phyloP scores from a whole-genome alignment of 805 yeast species.

The Zygosaccharomyces lentus region DNA sequence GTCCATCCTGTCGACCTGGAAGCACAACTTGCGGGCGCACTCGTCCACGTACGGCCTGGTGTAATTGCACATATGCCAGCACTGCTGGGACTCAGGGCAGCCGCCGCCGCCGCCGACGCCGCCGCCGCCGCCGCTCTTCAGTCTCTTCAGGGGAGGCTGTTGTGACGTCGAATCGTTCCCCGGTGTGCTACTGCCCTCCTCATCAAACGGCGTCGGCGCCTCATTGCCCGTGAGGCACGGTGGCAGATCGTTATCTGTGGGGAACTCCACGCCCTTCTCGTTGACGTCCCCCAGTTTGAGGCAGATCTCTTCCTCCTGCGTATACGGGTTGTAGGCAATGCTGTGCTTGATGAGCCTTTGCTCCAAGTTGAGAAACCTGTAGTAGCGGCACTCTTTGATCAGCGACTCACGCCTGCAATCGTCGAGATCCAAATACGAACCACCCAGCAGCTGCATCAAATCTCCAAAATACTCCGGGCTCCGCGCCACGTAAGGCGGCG shows the following conservation, averaged over 20 bases:
- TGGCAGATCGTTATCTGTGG: neutral
- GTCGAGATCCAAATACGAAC: constrained; percentile 47
- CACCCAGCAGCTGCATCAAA: constrained; percentile 52
- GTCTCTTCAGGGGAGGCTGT: constrained; percentile 18
- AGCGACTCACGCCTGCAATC: constrained; percentile 55
- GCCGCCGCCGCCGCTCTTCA: constrained; percentile 11
- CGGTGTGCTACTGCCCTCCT: constrained; percentile 6
- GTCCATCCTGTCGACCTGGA: constrained; percentile 40
- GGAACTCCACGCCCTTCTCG: constrained; percentile 33
- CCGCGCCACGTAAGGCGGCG: constrained; percentile 49
- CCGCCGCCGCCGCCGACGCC: constrained; percentile 6
- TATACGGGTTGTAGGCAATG: constrained; percentile 50
- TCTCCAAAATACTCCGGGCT: constrained; percentile 52
- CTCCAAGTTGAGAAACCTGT: constrained; percentile 69
- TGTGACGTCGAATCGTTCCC: constrained; percentile 4
- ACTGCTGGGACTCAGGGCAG: constrained; percentile 6
- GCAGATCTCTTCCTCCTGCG: constrained; percentile 51
- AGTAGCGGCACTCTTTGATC: constrained; percentile 69
- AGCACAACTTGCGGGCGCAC: constrained; percentile 36
- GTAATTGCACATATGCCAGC: constrained; percentile 33
- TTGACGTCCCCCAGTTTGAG: constrained; percentile 46
- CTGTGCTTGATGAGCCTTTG: constrained; percentile 57
- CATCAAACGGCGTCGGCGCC: neutral
- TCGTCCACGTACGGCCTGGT: constrained; percentile 47
- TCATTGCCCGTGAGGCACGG: neutral